phyloP scores from a whole-genome alignment of 225 moss, liverwort and hornwort species.

The Sphagnum contortum region DNA sequence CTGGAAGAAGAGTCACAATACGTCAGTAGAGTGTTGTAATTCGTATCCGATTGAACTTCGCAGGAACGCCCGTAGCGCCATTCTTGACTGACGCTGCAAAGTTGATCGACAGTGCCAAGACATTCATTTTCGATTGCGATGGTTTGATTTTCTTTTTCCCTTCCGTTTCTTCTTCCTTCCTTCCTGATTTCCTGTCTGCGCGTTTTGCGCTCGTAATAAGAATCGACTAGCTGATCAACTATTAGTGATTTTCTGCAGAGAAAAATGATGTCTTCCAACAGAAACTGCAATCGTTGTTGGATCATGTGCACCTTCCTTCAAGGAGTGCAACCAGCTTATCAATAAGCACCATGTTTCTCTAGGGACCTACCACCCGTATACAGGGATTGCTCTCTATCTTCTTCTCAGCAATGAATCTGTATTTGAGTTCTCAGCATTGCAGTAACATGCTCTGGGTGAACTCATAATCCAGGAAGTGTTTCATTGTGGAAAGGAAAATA shows the following conservation, averaged over 20 bases:
- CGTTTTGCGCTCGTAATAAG: neutral
- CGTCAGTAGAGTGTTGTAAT: neutral
- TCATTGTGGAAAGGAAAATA: neutral
- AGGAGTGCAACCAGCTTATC: too few species aligned
- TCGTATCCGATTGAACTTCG: neutral
- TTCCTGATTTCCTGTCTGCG: neutral
- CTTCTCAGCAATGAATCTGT: too few species aligned
- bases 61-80: constrained; percentile 22
- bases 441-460: too few species aligned
- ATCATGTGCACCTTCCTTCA: too few species aligned
- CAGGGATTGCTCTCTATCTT: too few species aligned
- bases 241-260: too few species aligned
- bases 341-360: too few species aligned
- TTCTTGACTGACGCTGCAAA: constrained; percentile 53
- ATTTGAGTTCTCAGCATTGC: too few species aligned
- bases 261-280: neutral
- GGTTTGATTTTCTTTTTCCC: constrained; percentile 21
- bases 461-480: neutral
- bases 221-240: too few species aligned
- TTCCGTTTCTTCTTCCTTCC: neutral
- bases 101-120: constrained; percentile 60
- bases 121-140: constrained; percentile 85
- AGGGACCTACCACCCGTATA: too few species aligned
- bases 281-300: neutral
- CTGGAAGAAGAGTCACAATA: too few species aligned